Base-by-base conservation (phyloP, 78 protist species). In the Dictyostelium capitatum region DNA sequence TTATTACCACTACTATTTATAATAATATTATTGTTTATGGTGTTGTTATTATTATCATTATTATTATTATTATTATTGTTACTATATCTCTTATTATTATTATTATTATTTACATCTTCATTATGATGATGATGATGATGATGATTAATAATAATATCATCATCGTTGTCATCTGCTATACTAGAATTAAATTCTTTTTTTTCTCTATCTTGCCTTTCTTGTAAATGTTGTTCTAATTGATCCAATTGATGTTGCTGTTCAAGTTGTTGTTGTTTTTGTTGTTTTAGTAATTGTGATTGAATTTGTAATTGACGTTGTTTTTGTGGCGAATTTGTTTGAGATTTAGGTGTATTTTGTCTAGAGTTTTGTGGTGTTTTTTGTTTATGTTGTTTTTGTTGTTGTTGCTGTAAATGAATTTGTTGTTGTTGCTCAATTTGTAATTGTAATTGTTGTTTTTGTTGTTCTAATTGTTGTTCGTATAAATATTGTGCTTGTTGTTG, bases 361-460 rank as follows among this genome's bases (percentile, higher is more conserved):
- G 30, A 32, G 1, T 12, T 70, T 70, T 41, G 50, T 15, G 78
- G 50, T 4, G 41, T 62, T 62, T 70, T 70, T 37, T 30, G 54
- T 73, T 41, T 72, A 17, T 11, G 15, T 46, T 20, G 79, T 6
- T 17, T 12, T 43, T 72, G 51, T 19, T 20, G 80, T 23, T 73
- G 80, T 73, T 73, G 80, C n/a, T 73, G 80, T 46, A 37, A 51
- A 5, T 70, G 78, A 37, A 37, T 47, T 23, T 65, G 74, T 65
- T 30, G 74, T 28, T 65, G 74, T 65, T 65, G 79, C 43, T 43
- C 51, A 12, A 20, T 17, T 43, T 41, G 79, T 48, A 65, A 65
- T 30, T 30, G 48, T 3, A 65, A n/a, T 65, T 37, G 50, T 11
- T 37, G 23, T 70, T 41, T 25, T 19, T 41, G 78, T 32, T 70